Base-by-base conservation (phyloP, 352 stramenopile genomes). In the Phytophthora uliginosa region DNA sequence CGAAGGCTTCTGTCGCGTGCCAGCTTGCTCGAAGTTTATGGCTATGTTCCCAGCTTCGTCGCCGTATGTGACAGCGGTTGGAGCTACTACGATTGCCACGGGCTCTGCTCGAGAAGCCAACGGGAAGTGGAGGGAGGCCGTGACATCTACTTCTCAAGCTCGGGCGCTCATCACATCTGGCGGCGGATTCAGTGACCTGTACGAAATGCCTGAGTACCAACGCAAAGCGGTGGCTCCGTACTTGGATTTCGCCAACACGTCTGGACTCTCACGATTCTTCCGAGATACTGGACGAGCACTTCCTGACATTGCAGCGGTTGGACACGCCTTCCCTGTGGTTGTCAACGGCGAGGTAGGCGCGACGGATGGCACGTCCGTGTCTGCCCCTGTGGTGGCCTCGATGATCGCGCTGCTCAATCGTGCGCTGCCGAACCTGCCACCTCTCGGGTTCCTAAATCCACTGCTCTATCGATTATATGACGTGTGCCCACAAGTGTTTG, bases 311-410 rank as follows among this genome's bases (percentile, higher is more conserved):
- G 68, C 86, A 48, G 88, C 83, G 0, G 57, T 94, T 9, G 88
- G 88, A 12, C 82, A 91, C 56, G 74, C 74, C 28, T 91, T 95
- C 66, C 85, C 83, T 8, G 83, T 93, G 5, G 75, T 87, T 59
- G 64, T 89, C 31, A 89, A 90, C 40, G 84, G 84, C 17, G 62
- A 78, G 26, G 47, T 94, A 34, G 71, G 69, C 18, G 74, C 78
- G 10, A 94, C 85, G 0, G 88, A 95, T 33, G 88, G 88, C 34
- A 95, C 88, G 10, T 93, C 85, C 0, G 86, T 93, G 24, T 93
- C 88, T 12, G 85, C 88, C 13, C 88, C 88, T 1, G 76, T 95
- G 34, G 33, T 93, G 12, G 83, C 86, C 6, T 90, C 86, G 8
- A 83, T 95, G 71, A 42, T 95, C 20, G 60, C 74, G 15, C 74